These are phyloP conservation scores for Scenedesmus sp. DNA, from an alignment of 163 green algal species.

Conservation along the genomic window DNA sequence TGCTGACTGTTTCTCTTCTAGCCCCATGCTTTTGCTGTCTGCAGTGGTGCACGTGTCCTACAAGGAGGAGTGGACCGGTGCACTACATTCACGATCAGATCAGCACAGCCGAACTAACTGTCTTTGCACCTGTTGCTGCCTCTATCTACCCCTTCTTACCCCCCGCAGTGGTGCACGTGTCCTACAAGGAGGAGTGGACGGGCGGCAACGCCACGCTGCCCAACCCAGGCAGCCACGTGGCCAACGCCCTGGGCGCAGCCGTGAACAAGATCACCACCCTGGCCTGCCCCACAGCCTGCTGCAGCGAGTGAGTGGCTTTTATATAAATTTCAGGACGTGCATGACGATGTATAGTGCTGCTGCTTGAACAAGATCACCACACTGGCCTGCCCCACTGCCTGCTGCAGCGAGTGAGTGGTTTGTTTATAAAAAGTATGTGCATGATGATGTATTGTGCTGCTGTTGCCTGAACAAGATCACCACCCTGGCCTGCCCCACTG, in stretches of 20 bases:
- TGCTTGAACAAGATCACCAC: not conserved
- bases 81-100: too few species aligned
- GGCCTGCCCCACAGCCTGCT: constrained; percentile 36
- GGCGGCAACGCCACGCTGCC: constrained; percentile 25
- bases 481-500: too few species aligned
- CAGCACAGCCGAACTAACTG: not conserved
- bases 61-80: not conserved
- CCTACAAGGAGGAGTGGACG: constrained; percentile 39
- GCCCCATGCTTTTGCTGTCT: not conserved
- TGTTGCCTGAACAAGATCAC: too few species aligned
- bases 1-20: not conserved
- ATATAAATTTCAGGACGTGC: not conserved
- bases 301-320: constrained; percentile 26
- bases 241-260: not conserved
- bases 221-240: constrained; percentile 5
- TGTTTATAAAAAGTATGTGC: too few species aligned
- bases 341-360: too few species aligned
- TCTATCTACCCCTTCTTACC: not conserved
- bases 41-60: not conserved
- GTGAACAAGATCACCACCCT: constrained; percentile 20
- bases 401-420: not conserved
- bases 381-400: not conserved
- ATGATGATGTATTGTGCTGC: too few species aligned
- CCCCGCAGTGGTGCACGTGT: not conserved
- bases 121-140: not conserved